phyloP scores from a whole-genome alignment of 2,329 filamentous ascomycete species.

The Coleophoma eucalyptorum region DNA sequence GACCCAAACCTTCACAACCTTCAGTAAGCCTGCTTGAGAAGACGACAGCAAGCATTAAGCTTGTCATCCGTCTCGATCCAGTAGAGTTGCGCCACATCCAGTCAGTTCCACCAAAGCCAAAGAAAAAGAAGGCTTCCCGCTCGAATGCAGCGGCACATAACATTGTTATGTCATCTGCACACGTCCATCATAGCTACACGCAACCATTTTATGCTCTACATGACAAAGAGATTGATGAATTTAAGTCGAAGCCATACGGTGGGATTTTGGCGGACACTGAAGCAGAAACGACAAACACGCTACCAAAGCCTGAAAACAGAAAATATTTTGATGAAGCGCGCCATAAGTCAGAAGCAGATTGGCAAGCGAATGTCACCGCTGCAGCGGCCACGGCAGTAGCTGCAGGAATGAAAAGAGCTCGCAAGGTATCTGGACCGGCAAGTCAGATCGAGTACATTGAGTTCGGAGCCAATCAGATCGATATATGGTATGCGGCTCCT shows the following conservation, averaged over 20 bases:
- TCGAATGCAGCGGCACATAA: slow-evolving; percentile 35
- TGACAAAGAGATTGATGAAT: slow-evolving; percentile 84
- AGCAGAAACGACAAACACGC: slow-evolving; percentile 85
- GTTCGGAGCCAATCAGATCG: slow-evolving; percentile 95
- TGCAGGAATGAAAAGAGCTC: slow-evolving; percentile 60
- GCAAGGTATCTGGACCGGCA: slow-evolving; percentile 78
- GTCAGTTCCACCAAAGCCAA: slow-evolving; percentile 53
- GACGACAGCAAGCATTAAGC: slow-evolving; percentile 35
- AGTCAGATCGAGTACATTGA: slow-evolving; percentile 99
- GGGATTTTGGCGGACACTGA: slow-evolving; percentile 87
- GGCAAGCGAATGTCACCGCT: slow-evolving; percentile 65
- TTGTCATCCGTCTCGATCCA: slow-evolving; percentile 56
- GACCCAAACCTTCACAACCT: slow-evolving; percentile 40
- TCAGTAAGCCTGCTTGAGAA: slow-evolving; percentile 34
- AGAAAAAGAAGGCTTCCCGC: slow-evolving; percentile 39
- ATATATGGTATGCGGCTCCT: slow-evolving; percentile 97
- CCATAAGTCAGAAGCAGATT: slow-evolving; percentile 86
- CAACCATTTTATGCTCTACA: slow-evolving; percentile 86
- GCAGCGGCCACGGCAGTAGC: slow-evolving; percentile 64
- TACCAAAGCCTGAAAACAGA: slow-evolving; percentile 76
- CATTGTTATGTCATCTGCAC: slow-evolving; percentile 29
- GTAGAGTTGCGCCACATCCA: slow-evolving; percentile 58
- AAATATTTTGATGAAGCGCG: slow-evolving; percentile 87
- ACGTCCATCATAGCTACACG: slow-evolving; percentile 46
- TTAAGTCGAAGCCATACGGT: slow-evolving; percentile 91